phyloP scores from a whole-genome alignment of 1,139 yeast genomes.

The Citeromyces siamensis region DNA sequence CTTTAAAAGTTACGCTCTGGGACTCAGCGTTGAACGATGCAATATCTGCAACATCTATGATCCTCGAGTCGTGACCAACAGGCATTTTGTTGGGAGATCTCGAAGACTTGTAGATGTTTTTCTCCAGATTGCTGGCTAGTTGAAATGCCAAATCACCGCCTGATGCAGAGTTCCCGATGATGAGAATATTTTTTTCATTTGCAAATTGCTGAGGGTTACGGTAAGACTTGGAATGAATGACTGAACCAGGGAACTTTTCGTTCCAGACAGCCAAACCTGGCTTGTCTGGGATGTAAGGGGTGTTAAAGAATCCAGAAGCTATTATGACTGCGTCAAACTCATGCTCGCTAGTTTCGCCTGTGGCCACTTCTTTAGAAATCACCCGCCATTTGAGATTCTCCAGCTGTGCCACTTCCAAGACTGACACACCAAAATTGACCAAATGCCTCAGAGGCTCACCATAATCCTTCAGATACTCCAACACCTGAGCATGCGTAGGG shows the following conservation, averaged over 20 bases:
- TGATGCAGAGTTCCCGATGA: conserved; percentile 32
- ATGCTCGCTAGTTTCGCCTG: conserved; percentile 21
- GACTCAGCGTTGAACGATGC: conserved; percentile 20
- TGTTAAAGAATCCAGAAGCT: conserved; percentile 35
- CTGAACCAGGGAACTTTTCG: conserved; percentile 26
- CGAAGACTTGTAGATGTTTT: conserved; percentile 12
- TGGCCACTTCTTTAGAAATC: conserved; percentile 13
- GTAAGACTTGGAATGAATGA: conserved; percentile 50
- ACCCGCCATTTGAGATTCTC: conserved; percentile 12
- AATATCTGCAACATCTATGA: conserved; percentile 27
- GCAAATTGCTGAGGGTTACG: conserved; percentile 18
- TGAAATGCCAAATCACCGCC: conserved; percentile 26
- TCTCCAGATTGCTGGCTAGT: conserved; percentile 12
- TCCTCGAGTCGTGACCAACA: conserved; percentile 32
- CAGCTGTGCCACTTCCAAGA: conserved; percentile 22
- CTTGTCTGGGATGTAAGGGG: conserved; percentile 32
- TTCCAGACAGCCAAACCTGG: conserved; percentile 28
- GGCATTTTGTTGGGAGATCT: conserved; percentile 17
- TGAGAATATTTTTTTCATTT: conserved; percentile 20
- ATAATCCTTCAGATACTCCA: conserved; percentile 21
- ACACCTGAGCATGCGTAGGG: conserved; percentile 22
- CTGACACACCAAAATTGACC: conserved; percentile 22
- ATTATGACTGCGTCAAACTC: conserved; percentile 32
- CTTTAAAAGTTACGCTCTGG: conserved; percentile 11
- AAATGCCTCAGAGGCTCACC: conserved; percentile 12